These are phyloP conservation scores for Zygoascus biomembranicola DNA, from an alignment of 805 yeast genomes.

Conservation along the genomic window DNA sequence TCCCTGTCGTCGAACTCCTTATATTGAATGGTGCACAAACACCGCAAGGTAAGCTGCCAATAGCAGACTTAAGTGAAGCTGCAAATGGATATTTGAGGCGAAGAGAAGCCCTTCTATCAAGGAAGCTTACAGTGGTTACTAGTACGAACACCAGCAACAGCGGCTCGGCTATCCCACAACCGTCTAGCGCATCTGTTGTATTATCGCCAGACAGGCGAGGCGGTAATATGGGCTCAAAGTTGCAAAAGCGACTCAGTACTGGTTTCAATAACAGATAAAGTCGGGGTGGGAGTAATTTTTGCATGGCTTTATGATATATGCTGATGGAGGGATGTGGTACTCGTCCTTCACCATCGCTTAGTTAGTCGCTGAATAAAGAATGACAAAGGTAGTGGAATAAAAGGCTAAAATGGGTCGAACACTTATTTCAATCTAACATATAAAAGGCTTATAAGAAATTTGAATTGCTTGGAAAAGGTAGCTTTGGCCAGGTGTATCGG, in stretches of 20 bases:
- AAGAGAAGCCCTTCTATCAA: neutral
- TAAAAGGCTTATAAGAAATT: conserved; percentile 2
- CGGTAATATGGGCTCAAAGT: conserved; percentile 1
- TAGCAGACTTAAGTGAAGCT: conserved; percentile 1
- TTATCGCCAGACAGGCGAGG: conserved; percentile 1
- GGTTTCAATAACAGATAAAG: neutral
- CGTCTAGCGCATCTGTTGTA: neutral
- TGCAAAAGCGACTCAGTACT: conserved; percentile 9
- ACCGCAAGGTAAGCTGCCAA: conserved; percentile 10
- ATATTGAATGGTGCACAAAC: conserved; percentile 30
- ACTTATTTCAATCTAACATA: neutral
- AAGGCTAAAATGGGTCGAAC: neutral
- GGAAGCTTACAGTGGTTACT: neutral
- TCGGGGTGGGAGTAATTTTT: neutral
- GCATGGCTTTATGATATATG: neutral
- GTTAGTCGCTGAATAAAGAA: neutral
- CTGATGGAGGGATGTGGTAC: no score
- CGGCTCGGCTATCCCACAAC: neutral
- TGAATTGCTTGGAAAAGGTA: conserved; percentile 19
- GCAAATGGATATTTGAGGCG: conserved; percentile 1
- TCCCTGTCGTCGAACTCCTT: conserved; percentile 33
- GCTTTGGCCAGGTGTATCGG: conserved; percentile 20
- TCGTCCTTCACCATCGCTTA: neutral
- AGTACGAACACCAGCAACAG: no score
- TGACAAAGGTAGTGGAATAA: neutral